phyloP scores from a whole-genome alignment of 73 alveolate species.

The Stentor roeselii region DNA sequence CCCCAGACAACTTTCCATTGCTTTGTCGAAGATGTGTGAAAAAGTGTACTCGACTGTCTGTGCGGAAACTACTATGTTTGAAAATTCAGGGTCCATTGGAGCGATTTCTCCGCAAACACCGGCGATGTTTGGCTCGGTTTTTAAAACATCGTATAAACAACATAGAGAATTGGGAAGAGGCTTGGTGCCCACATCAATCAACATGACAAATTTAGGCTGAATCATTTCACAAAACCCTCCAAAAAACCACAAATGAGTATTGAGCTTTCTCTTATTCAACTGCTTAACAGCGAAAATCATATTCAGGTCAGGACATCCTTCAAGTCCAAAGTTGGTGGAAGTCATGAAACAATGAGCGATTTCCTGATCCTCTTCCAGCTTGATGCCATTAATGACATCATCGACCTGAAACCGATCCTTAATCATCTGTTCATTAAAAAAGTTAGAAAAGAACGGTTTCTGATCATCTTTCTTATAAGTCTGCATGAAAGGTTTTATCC shows the following conservation, averaged over 20 bases:
- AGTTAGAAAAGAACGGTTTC: background rate
- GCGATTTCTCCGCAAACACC: constrained; percentile 27
- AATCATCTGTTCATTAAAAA: background rate
- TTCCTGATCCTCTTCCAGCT: background rate
- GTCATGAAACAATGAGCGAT: constrained; percentile 4
- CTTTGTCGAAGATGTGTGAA: constrained; percentile 23
- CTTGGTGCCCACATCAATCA: constrained; percentile 50
- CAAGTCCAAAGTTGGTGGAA: background rate
- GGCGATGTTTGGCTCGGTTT: background rate
- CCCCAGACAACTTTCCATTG: constrained; percentile 29
- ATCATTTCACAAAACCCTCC: constrained; percentile 32
- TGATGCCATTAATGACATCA: background rate
- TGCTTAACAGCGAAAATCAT: constrained; percentile 51
- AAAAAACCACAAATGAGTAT: constrained; percentile 50
- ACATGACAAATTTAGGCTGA: constrained; percentile 42
- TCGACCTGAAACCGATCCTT: background rate
- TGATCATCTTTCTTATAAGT: background rate
- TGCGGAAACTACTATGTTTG: background rate
- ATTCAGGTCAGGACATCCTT: constrained; percentile 21
- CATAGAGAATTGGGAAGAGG: constrained; percentile 17
- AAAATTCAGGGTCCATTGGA: constrained; percentile 11
- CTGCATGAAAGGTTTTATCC: background rate
- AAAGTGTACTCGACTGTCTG: constrained; percentile 26
- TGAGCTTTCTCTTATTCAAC: constrained; percentile 46
- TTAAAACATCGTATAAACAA: background rate